phyloP scores from a whole-genome alignment of 129 eudicot genomes.

The Glebionis coronaria region DNA sequence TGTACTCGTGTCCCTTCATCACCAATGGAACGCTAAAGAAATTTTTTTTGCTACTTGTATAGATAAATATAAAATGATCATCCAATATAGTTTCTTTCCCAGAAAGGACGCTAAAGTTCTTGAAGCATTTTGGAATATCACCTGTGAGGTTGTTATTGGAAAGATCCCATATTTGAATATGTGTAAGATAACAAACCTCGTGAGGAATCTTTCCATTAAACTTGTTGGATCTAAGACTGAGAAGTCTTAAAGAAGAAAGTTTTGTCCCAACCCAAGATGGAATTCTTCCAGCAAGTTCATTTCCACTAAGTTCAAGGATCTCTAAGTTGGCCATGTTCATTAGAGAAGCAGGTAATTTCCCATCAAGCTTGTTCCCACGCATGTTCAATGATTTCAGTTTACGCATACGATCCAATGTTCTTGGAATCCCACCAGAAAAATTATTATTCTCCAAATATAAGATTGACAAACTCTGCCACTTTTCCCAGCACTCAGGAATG shows the following conservation, averaged over 20 bases:
- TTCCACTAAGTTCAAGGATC: neutral
- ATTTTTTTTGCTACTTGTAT: neutral
- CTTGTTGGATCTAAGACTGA: neutral
- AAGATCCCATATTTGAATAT: neutral
- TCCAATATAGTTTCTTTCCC: neutral
- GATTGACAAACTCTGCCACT: neutral
- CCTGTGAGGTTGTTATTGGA: neutral
- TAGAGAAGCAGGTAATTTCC: neutral
- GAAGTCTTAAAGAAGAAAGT: neutral
- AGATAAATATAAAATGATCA: too few relatives aligned
- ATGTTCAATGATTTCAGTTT: neutral
- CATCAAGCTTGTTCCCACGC: neutral
- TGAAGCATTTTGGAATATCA: neutral
- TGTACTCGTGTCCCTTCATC: neutral
- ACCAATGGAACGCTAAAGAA: too few relatives aligned
- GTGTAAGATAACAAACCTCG: neutral
- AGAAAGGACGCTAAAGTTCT: neutral
- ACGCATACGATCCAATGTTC: neutral
- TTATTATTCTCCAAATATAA: neutral
- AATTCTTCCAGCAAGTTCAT: neutral
- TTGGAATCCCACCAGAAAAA: neutral
- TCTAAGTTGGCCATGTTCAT: neutral
- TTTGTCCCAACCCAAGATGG: neutral
- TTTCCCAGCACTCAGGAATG: neutral
- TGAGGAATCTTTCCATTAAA: neutral